Evolutionary conservation across 768 basidiomycete species (phyloP).

Genomic region (Rhodotorula paludigena): DNA sequence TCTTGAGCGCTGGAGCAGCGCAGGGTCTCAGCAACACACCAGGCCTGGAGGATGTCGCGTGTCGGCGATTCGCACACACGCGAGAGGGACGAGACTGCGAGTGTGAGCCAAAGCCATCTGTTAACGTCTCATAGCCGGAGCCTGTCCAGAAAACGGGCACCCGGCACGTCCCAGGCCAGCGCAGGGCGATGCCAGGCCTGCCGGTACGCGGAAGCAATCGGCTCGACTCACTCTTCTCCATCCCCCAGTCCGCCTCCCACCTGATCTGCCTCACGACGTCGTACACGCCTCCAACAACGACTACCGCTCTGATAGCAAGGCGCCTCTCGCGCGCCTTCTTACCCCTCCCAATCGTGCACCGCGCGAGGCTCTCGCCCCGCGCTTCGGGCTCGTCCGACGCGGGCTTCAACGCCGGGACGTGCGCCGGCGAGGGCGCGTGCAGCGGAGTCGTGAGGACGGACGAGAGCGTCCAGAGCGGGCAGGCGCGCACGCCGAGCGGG

Average conservation of each 20-base stretch:
- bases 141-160: too few species aligned
- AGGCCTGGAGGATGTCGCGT: slow-evolving; percentile 2
- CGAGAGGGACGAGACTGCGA: slow-evolving; percentile 1
- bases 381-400: slow-evolving; percentile 2
- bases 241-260: neutral
- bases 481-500: neutral
- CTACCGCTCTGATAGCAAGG: neutral
- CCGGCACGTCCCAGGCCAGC: too few species aligned
- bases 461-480: neutral
- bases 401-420: neutral
- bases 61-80: neutral
- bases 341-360: neutral
- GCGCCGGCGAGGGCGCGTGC: neutral
- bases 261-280: slow-evolving; percentile 5
- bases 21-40: neutral
- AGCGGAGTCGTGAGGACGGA: too few species aligned
- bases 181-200: too few species aligned
- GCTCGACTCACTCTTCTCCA: neutral
- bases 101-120: too few species aligned
- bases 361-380: neutral
- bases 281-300: slow-evolving; percentile 11
- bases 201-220: neutral
- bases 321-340: neutral
- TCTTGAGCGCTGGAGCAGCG: too few species aligned
- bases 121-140: too few species aligned